phyloP scores from a whole-genome alignment of 768 basidiomycete species.

The Boletus insuetus region DNA sequence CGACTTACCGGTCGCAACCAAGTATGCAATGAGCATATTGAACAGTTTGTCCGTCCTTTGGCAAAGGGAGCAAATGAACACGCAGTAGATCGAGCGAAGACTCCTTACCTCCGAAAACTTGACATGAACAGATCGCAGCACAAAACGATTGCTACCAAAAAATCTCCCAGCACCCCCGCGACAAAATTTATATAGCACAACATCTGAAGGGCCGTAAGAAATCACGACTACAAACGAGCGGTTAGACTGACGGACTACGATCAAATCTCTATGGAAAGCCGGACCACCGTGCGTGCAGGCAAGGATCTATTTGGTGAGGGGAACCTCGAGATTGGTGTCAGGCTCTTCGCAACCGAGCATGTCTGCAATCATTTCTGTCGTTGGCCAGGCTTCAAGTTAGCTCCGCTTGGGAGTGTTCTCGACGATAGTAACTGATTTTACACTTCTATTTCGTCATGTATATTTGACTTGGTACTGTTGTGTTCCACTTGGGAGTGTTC shows the following conservation, averaged over 20 bases:
- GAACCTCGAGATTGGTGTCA: not conserved
- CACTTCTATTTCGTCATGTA: too few relatives aligned
- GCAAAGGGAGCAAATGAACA: not conserved
- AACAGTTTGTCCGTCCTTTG: slow-evolving; percentile 50
- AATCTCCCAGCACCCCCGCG: slow-evolving; percentile 46
- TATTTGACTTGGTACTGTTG: too few relatives aligned
- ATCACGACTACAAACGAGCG: not conserved
- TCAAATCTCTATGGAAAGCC: too few relatives aligned
- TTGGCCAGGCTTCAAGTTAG: not conserved
- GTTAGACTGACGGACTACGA: slow-evolving; percentile 37
- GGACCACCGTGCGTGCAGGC: too few relatives aligned
- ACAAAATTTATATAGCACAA: slow-evolving; percentile 53
- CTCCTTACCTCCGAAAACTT: slow-evolving; percentile 42
- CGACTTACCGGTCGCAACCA: slow-evolving; percentile 54
- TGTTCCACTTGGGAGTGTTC: not conserved
- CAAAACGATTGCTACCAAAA: slow-evolving; percentile 48
- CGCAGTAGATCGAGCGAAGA: not conserved
- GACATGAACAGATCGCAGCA: slow-evolving; percentile 47
- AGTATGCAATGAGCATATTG: slow-evolving; percentile 45
- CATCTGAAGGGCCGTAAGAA: slow-evolving; percentile 31
- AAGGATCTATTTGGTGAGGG: not conserved
- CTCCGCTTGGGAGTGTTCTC: not conserved
- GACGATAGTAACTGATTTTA: too few relatives aligned
- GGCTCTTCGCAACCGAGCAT: not conserved
- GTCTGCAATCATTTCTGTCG: not conserved